Evolutionary conservation across 139 green algal genomes (phyloP).

Genomic region (Volvox africanus): DNA sequence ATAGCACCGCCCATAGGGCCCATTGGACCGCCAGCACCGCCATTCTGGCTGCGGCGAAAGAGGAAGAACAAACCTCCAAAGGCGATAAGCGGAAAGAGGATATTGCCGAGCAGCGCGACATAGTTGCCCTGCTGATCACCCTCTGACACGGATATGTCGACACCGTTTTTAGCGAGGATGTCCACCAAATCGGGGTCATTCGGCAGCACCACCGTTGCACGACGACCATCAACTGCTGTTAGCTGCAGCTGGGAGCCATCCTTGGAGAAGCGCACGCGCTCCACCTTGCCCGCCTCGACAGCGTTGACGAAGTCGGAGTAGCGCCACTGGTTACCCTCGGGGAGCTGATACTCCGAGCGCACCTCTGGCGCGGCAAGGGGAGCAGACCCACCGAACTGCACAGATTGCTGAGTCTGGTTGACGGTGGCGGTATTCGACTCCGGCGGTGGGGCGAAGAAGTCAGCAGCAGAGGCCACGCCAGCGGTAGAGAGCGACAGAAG

Average conservation of each 20-base stretch:
- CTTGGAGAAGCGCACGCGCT: slow-evolving; percentile 98
- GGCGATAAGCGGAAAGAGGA: slow-evolving; percentile 98
- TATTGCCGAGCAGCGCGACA: slow-evolving; percentile 96
- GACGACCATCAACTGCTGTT: slow-evolving; percentile 84
- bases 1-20: slow-evolving; percentile 93
- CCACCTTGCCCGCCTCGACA: slow-evolving; percentile 94
- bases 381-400: slow-evolving; percentile 51
- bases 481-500: slow-evolving; percentile 68
- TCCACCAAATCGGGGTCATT: slow-evolving; percentile 90
- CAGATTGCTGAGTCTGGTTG: slow-evolving; percentile 37
- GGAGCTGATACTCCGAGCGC: slow-evolving; percentile 74
- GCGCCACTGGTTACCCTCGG: slow-evolving; percentile 97
- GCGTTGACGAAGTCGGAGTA: slow-evolving; percentile 98
- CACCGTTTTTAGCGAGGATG: slow-evolving; percentile 86
- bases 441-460: slow-evolving; percentile 65
- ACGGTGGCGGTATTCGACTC: slow-evolving; percentile 41
- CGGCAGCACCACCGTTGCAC: slow-evolving; percentile 83
- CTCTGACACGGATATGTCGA: slow-evolving; percentile 89
- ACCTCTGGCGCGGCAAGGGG: slow-evolving; percentile 62
- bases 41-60: slow-evolving; percentile 81
- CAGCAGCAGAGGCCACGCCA: slow-evolving; percentile 59
- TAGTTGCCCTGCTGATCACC: slow-evolving; percentile 92
- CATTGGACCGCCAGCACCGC: slow-evolving; percentile 59
- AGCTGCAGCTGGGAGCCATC: slow-evolving; percentile 91
- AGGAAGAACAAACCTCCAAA: slow-evolving; percentile 99